Evolutionary conservation across 129 eudicot species (phyloP), one percentile per base, ranked within the genome.

Genomic region (Flaveria ramosissima): DNA sequence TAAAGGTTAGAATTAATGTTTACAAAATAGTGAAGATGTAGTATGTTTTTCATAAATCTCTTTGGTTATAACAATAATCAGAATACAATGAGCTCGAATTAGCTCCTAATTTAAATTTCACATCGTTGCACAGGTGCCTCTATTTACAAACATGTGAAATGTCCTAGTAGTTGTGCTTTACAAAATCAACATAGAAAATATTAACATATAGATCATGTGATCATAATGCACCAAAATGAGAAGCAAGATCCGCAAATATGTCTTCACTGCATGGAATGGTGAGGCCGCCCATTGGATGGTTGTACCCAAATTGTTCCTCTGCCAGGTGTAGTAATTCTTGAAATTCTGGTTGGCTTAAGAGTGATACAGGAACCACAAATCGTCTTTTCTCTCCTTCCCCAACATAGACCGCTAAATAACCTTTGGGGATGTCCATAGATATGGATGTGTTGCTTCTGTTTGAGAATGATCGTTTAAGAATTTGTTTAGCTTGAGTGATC

Each of bases 221-320:
- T 53, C 60, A 53, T 17, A 53, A 53, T 16, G 60, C 60, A 53
- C 24, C 24, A n/a, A 5, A 17, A 53, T 10, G 9, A 53, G 60
- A 53, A n/a, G 60, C 60, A n/a, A 53, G 60, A 53, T 53, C 60
- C 17, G 10, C 24, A 16, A 53, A 53, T 53, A 53, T 6, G 60
- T 17, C 60, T 53, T 53, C 60, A 1, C 60, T 53, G 7, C 60
- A 53, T n/a, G 60, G 60, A 17, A 53, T 17, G 60, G 24, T 53
- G 24, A 53, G 60, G 24, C 60, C 60, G n/a, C 60, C 60, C 60
- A 53, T 53, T 53, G 60, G 60, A 53, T 53, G 60, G 24, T 53
- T 17, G 60, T 16, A 53, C 24, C 57, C 57, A 51, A 51, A 51
- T 6, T 15, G 20, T 51, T 51, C 57, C 57, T 47, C 4, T 15